These are phyloP conservation scores for Ogataea angusta DNA, from an alignment of 805 yeast genomes.

Conservation along the genomic window DNA sequence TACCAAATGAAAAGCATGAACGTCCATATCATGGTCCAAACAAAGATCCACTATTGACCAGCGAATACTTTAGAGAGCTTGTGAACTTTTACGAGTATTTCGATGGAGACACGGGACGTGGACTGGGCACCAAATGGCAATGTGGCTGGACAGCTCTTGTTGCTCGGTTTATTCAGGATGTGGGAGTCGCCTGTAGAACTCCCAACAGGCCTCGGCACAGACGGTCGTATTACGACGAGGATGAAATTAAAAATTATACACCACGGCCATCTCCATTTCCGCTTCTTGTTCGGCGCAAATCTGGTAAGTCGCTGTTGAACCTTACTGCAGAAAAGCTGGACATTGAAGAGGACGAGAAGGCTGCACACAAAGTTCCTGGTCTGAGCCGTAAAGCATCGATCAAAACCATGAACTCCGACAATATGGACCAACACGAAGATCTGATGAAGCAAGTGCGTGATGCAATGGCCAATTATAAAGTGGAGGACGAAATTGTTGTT, in stretches of 20 bases:
- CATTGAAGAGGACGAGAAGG: conserved; percentile 58
- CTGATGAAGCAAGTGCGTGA: conserved; percentile 41
- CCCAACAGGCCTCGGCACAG: conserved; percentile 37
- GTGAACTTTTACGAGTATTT: conserved; percentile 84
- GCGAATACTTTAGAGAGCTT: conserved; percentile 69
- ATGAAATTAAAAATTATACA: conserved; percentile 39
- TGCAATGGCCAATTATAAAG: conserved; percentile 37
- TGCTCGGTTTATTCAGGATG: conserved; percentile 88
- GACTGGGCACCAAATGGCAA: conserved; percentile 90
- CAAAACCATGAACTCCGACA: conserved; percentile 27
- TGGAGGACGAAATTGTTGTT: conserved; percentile 40
- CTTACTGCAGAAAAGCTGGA: conserved; percentile 67
- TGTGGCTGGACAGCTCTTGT: conserved; percentile 96
- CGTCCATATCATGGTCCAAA: conserved; percentile 80
- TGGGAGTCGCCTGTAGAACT: conserved; percentile 65
- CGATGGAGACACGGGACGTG: conserved; percentile 93
- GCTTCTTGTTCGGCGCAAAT: conserved; percentile 55
- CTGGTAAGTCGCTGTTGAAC: conserved; percentile 70
- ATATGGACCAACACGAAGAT: conserved; percentile 24
- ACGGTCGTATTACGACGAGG: conserved; percentile 29
- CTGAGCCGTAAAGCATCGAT: conserved; percentile 30
- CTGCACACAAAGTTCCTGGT: conserved; percentile 31
- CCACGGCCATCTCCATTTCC: conserved; percentile 40
- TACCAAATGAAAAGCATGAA: conserved; percentile 55
- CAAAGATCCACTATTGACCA: conserved; percentile 48